Conservation (phyloP, 805 yeast genomes). For the Sugiyamaella smithiae region DNA sequence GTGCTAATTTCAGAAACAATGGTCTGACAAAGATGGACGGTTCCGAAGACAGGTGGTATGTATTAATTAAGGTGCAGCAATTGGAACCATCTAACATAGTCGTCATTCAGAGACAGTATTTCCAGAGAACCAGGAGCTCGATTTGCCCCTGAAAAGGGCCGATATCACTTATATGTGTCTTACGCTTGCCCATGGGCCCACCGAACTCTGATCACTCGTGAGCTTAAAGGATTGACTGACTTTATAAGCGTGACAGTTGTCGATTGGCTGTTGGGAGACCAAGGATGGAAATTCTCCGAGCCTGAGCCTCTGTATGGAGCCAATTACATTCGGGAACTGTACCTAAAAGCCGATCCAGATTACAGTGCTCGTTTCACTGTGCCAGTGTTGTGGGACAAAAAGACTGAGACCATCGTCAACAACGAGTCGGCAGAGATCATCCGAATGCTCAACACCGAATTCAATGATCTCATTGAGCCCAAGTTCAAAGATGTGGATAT, state of each 20-base stretch:
- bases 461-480: conserved; percentile 46
- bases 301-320: conserved; percentile 53
- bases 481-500: conserved; percentile 53
- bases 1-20: conserved; percentile 1
- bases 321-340: conserved; percentile 63
- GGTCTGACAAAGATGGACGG: conserved; percentile 22
- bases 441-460: conserved; percentile 75
- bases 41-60: conserved; percentile 24
- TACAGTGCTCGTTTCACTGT: conserved; percentile 86
- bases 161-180: conserved; percentile 87
- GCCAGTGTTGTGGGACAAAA: conserved; percentile 89
- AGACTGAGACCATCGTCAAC: conserved; percentile 77
- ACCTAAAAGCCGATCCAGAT: conserved; percentile 69
- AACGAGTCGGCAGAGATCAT: conserved; percentile 90
- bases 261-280: conserved; percentile 82
- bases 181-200: conserved; percentile 97
- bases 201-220: conserved; percentile 69
- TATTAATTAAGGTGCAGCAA: not conserved
- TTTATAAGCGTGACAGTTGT: conserved; percentile 61
- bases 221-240: conserved; percentile 67
- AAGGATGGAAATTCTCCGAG: conserved; percentile 84
- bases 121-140: conserved; percentile 55
- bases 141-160: conserved; percentile 68
- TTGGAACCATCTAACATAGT: conserved; percentile 13
- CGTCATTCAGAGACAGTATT: conserved; percentile 61